Base-by-base conservation (phyloP, 148 eudicot genomes). In the Heliosperma pusillum region DNA sequence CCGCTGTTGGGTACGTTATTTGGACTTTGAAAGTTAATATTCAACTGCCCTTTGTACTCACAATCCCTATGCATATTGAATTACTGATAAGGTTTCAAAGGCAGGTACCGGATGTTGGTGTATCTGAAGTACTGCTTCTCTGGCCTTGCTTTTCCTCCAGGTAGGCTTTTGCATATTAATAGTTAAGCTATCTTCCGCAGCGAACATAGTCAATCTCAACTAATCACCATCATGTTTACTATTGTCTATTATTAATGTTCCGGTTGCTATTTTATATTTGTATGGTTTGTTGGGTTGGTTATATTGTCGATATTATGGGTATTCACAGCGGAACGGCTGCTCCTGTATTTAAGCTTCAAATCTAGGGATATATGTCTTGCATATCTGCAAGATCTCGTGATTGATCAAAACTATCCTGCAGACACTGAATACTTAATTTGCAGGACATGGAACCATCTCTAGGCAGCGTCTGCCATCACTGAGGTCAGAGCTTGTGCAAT, bases 131-230 rank as follows among this genome's bases (percentile, higher is more conserved):
- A 94, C 82, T 94, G 98, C 85, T 94, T 94, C 69, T 83, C 82
- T 17, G 98, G 98, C 69, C 88, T 90, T 83, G 89, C 95, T 68
- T 94, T 94, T 74, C 98, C 98, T 29, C 98, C 98, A 84, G 98
- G 98, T 91, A 83, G 80, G 74, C 27, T 64, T 25, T 29, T 55
- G 19, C 63, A 63, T 79, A 19, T 40, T 9, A 40, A 45, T 63
- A 36, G 53, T 50, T 47, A 36, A 33, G 12, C 55, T 29, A 27
- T 29, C 17, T 30, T 15, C 13, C 12, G 30, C 63, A 17, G 29
- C 10, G 7, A 21, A 40, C 22, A 66, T 73, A 66, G 9, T 72
- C 24, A 33, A 50, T 47, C 12, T 70, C 7, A 50, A 70, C 9
- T 0, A 8, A 68, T 45, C 3, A 20, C 17, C 50, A 33, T 2